Evolutionary conservation across 768 basidiomycete genomes (phyloP), one percentile per base, ranked within the genome.

Genomic region (Lactifluus rugatus): DNA sequence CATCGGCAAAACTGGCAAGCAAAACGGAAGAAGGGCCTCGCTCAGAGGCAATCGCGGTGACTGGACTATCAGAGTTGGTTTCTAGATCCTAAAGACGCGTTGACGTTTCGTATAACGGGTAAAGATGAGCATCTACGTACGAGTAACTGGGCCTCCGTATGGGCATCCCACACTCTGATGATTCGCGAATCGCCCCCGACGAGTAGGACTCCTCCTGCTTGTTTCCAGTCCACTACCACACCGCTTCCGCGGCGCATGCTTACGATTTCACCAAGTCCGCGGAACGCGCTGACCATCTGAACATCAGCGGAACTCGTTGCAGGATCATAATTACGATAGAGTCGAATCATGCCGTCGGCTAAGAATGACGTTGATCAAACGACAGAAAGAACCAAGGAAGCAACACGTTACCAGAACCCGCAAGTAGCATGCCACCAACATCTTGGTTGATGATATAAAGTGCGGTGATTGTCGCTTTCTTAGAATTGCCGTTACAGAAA

Each of bases 391-490:
- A 31, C 34, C 17, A 54, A 21, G 19, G 26, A 28, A 7, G 48
- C 36, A 52, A 41, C 13, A 60, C 5, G 50, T 58, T 65, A 93
- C 92, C 82, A 61, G 95, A 88, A 5, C 85, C 93, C 26, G 88
- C 86, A 54, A 98, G 70, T 53, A 98, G 82, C 46, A 97, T 84
- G 1, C 92, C 93, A 9, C 90, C 88, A 14, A 93, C 87, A 57
- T 96, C 93, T 71, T 99, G 91, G 69, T 99, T 97, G 70, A 98
- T 91, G 67, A 97, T 85, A 54, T 92, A 83, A 21, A 97, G 72
- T 2, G 89, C 85, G 0, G 96, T 94, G 57, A 97, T 89, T 54
- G 81, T 85, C 4, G 87, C 88, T 36, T 87, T 87, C 55, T 74
- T 76, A 1, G 86, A 81, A 68, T 94, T 93, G 48, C 90, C 92